Base-by-base conservation (phyloP, 768 basidiomycete genomes). In the Candolleomyces eurysporus region DNA sequence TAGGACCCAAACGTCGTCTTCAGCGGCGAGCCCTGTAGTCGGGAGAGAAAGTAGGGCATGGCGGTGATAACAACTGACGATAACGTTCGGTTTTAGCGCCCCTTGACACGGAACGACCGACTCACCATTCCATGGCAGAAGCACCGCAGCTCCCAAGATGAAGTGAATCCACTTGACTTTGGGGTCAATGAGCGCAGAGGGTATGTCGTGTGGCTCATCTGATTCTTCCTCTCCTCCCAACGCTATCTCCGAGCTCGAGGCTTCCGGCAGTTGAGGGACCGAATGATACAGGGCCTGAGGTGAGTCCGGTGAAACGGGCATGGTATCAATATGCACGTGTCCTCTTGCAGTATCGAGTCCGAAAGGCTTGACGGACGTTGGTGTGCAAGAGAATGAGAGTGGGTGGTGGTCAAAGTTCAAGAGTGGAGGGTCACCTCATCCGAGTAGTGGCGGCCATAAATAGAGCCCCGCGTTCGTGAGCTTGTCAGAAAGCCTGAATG, bases 51-150 rank as follows among this genome's bases (percentile, higher is more conserved):
- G 71, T 89, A 93, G 0, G 94, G 87, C 51, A 87, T 87, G 0
- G 90, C 92, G 36, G 92, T 96, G 26, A 97, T 94, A 68, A 95
- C 77, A 1, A 88, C 94, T 96, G 60, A 21, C n/a, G n/a, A 50
- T 4, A 8, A 13, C 2, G 9, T 39, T 9, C 32, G 42, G 55
- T 60, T 52, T 54, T 30, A 30, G 30, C 39, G 22, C 14, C 13
- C 30, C 53, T 50, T 43, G 16, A 14, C 45, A 53, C 16, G 7
- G 51, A 31, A 50, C 40, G 8, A 10, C 30, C 60, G 16, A 69
- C 82, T 69, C 71, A 94, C 94, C 93, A 69, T 95, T 96, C 94
- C 94, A 97, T 31, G 92, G 88, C 17, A 97, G 74, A 7, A 97
- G 79, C 4, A 89, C 83, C 19, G 91, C 89, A 60, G 88, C 88